Base-by-base conservation (phyloP, 345 rosid genomes). In the Populus davidiana region DNA sequence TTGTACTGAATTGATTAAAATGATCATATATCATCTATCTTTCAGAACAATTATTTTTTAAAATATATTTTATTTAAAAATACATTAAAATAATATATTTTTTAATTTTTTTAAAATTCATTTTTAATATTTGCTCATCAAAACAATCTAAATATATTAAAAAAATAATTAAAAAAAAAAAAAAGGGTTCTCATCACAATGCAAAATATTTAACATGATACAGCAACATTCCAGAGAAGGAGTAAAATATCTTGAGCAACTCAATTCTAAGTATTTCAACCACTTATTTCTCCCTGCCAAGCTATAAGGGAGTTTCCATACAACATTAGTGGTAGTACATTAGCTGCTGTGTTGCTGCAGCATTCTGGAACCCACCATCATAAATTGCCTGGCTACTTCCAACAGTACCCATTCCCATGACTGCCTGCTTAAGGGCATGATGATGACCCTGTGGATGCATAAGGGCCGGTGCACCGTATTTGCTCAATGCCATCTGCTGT, bases 331-430 rank as follows among this genome's bases (percentile, higher is more conserved):
- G 93, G 81, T 92, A 93, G 86, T 93, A 95, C 96, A 93, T 91
- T 72, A 92, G 92, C 81, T 94, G 97, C 86, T 92, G 98, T 23
- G 90, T 90, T 0, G 95, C 82, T 0, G 92, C 93, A 69, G 89
- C 85, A 17, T 86, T 95, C 84, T 86, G 98, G 81, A 86, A 93
- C 72, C 98, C 96, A 27, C 91, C 88, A 35, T 92, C 98, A 20
- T 93, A 90, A 65, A 92, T 89, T 43, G 98, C 94, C 78, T 88
- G 97, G 79, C 91, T 93, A 10, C 85, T 88, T 68, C 98, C 98
- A 31, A 92, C 92, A 36, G 84, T 86, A 72, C 94, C 91, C 81
- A 91, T 83, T 64, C 98, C 94, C 91, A 91, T 89, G 70, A 90
- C 90, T 21, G 88, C 90, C 78, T 89, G 93, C 80, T 90, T 93